Conservation (phyloP, 139 green algal genomes). For the Pedinophyceae sp. region DNA sequence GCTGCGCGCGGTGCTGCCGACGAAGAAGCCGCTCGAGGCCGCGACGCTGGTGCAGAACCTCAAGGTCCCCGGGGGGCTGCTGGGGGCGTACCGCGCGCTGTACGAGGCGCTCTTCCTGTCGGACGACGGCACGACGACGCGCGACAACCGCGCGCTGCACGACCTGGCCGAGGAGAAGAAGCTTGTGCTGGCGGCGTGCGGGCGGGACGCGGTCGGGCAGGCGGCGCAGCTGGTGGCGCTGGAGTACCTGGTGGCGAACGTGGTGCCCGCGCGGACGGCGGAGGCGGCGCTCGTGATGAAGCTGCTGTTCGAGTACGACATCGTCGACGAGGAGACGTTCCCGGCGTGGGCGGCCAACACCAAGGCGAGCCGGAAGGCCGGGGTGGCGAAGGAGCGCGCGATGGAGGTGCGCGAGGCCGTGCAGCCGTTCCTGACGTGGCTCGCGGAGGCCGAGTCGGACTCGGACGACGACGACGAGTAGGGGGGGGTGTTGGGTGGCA, state of each 20-base stretch:
- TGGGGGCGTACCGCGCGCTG: conserved; percentile 16
- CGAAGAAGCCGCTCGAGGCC: conserved; percentile 13
- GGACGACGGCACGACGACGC: conserved; percentile 3
- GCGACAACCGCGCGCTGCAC: conserved; percentile 16
- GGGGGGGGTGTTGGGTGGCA: too few species aligned
- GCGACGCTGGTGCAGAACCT: conserved; percentile 8
- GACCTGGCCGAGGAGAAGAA: conserved; percentile 15
- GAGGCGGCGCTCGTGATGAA: neutral
- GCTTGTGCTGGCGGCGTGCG: conserved; percentile 18
- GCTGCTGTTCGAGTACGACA: neutral
- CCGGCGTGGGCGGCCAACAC: neutral
- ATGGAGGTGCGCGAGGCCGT: neutral
- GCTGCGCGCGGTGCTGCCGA: neutral
- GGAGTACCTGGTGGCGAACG: conserved; percentile 38
- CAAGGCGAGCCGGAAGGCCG: neutral
- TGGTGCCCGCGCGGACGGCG: conserved; percentile 4
- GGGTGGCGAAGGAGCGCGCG: neutral
- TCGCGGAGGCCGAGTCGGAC: neutral
- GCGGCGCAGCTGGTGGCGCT: conserved; percentile 61
- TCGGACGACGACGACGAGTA: neutral
- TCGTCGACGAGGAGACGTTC: neutral
- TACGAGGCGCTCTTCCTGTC: conserved; percentile 23
- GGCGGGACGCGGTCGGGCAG: conserved; percentile 32
- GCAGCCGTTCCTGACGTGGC: neutral
- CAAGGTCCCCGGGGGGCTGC: neutral